These are phyloP conservation scores for Mycena epipterygia DNA, from an alignment of 768 basidiomycete genomes.

Conservation along the genomic window DNA sequence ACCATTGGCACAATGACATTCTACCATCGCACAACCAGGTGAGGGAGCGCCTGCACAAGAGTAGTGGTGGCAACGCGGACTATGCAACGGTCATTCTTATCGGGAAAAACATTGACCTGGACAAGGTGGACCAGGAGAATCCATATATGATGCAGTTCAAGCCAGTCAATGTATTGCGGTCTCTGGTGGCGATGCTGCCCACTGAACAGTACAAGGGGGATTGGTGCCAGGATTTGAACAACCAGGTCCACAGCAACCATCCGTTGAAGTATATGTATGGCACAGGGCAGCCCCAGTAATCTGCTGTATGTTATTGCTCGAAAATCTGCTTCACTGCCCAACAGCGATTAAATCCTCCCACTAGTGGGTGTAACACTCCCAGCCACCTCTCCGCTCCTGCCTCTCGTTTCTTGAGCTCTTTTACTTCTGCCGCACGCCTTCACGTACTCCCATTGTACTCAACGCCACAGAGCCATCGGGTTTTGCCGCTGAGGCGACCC, in stretches of 20 bases:
- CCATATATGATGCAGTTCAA: background rate
- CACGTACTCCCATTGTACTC: no score
- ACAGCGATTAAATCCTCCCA: no score
- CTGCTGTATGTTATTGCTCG: background rate
- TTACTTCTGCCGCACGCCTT: no score
- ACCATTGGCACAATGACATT: background rate
- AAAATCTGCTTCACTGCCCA: background rate
- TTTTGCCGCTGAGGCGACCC: no score
- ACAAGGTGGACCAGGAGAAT: background rate
- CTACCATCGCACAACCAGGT: conserved; percentile 5
- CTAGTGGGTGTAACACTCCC: no score
- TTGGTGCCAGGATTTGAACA: conserved; percentile 3
- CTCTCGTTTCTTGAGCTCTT: no score
- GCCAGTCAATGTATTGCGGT: background rate
- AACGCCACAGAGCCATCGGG: no score
- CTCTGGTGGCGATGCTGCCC: background rate
- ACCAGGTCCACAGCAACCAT: background rate
- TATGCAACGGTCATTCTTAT: conserved; percentile 9
- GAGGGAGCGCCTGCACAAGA: conserved; percentile 40
- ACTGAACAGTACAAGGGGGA: background rate
- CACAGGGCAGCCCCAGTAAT: no score
- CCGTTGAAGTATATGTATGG: conserved; percentile 8
- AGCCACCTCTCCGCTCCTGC: no score
- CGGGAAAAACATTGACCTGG: conserved; percentile 1
- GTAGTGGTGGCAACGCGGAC: conserved; percentile 41